Conservation (phyloP, 2,329 filamentous ascomycete species). For the Sporothrix pseudoabietina region DNA sequence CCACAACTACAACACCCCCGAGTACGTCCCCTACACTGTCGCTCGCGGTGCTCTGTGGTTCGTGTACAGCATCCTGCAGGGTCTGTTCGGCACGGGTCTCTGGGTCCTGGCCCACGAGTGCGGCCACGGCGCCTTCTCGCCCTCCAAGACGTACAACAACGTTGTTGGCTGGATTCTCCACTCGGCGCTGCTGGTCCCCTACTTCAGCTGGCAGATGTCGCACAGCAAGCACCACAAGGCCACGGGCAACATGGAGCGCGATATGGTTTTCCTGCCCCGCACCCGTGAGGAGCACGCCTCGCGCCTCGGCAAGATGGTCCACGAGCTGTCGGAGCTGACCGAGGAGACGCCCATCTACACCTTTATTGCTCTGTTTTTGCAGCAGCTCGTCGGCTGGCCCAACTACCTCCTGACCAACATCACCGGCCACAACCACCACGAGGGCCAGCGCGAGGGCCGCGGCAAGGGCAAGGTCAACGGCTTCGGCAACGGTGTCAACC, state of each 20-base stretch:
- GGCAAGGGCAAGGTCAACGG: slow-evolving; percentile 92
- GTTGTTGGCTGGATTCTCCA: slow-evolving; percentile 89
- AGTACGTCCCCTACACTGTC: slow-evolving; percentile 71
- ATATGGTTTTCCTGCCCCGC: slow-evolving; percentile 98
- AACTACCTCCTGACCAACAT: slow-evolving; percentile 90
- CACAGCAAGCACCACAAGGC: slow-evolving; percentile 99
- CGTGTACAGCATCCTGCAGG: slow-evolving; percentile 77
- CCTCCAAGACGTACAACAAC: slow-evolving; percentile 89
- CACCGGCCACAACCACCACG: slow-evolving; percentile 94
- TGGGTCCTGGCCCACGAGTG: slow-evolving; percentile 99
- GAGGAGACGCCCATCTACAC: slow-evolving; percentile 94
- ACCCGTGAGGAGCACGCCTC: slow-evolving; percentile 80
- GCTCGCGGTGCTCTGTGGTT: slow-evolving; percentile 66
- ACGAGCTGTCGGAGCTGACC: slow-evolving; percentile 84
- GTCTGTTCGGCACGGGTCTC: slow-evolving; percentile 87
- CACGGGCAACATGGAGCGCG: slow-evolving; percentile 92
- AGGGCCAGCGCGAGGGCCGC: slow-evolving; percentile 87
- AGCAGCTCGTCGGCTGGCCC: slow-evolving; percentile 93
- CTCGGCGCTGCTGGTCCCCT: slow-evolving; percentile 82
- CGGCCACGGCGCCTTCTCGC: slow-evolving; percentile 93
- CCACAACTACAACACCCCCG: slow-evolving; percentile 86
- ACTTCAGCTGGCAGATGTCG: slow-evolving; percentile 99
- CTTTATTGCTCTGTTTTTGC: slow-evolving; percentile 69
- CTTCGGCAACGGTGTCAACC: slow-evolving; percentile 78
- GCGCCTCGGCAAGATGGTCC: slow-evolving; percentile 70